Base-by-base conservation (phyloP, 2,329 filamentous ascomycete genomes). In the Pseudogymnoascus pannorum region DNA sequence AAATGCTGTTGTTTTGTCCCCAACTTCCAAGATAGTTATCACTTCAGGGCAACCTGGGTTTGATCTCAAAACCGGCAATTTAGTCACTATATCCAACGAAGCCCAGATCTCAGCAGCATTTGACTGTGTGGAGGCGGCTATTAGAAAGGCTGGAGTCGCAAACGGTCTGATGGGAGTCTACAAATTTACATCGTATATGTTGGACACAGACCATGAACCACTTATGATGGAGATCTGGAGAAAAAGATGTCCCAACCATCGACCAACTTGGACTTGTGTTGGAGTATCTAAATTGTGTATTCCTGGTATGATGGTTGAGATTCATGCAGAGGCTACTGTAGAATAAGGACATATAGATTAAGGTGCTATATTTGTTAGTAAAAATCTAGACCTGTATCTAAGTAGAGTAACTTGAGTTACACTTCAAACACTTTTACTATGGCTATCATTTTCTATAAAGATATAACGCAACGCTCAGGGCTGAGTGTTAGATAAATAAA, bases 181-280 rank as follows among this genome's bases (percentile, higher is more conserved):
- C 18, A 54, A 24, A 16, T 26, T 54, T 12, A 29, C 29, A 7
- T 24, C 44, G 24, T 54, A 54, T 54, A 24, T 54, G 18, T 14
- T 29, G 44, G 44, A 24, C 29, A 16, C 29, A 29, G n/a, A 54
- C 22, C 44, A 54, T 54, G 44, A 54, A 29, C 44, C 44, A 24
- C 29, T 54, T 24, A 54, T 54, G 44, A 54, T 54, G 44, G 44
- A 24, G 29, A 24, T 54, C 9, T 54, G 44, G 44, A 54, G 44
- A n/a, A 16, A 54, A 18, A 24, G 44, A 14, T 54, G 44, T 24
- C 44, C 44, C 29, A 29, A 54, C 29, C 12, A 26, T 29, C 44
- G 44, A 29, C 44, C 44, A 12, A 54, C 29, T 26, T 54, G 44
- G 44, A 29, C 44, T 26, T 26, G 44, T 24, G 44, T 54, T 54